These are phyloP conservation scores for Chalciporus pseudorubinellus DNA, from an alignment of 768 basidiomycete species.

Conservation along the genomic window DNA sequence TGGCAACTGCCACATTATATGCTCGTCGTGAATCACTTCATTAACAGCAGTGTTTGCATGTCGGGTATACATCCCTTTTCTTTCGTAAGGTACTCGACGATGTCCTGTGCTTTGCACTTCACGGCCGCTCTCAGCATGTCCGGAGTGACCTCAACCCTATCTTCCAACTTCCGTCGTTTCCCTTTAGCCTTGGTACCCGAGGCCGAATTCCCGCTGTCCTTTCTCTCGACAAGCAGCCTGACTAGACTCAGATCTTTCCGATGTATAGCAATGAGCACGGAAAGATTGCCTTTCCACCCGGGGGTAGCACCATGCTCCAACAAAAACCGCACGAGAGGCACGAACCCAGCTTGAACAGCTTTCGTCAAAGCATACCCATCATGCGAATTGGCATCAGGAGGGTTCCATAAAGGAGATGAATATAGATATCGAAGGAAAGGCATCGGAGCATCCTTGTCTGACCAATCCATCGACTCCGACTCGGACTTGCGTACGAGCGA, in stretches of 20 bases:
- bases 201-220: constrained; percentile 25
- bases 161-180: constrained; percentile 57
- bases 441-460: constrained; percentile 51
- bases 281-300: constrained; percentile 51
- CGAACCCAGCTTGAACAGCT: constrained; percentile 66
- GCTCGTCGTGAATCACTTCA: constrained; percentile 25
- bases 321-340: constrained; percentile 67
- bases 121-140: constrained; percentile 69
- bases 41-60: constrained; percentile 56
- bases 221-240: constrained; percentile 71
- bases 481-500: constrained; percentile 37
- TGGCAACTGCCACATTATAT: too few relatives aligned
- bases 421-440: constrained; percentile 64
- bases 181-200: constrained; percentile 17
- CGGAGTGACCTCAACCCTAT: constrained; percentile 51
- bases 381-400: constrained; percentile 60
- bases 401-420: constrained; percentile 35
- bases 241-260: constrained; percentile 67
- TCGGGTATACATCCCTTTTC: constrained; percentile 77
- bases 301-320: constrained; percentile 76
- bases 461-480: constrained; percentile 38
- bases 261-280: constrained; percentile 74
- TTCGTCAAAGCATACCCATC: constrained; percentile 80
- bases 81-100: constrained; percentile 64
- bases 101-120: constrained; percentile 60